Evolutionary conservation across 2,329 filamentous ascomycete species (phyloP), one percentile per base, ranked within the genome.

Genomic region (Fusarium sp.): DNA sequence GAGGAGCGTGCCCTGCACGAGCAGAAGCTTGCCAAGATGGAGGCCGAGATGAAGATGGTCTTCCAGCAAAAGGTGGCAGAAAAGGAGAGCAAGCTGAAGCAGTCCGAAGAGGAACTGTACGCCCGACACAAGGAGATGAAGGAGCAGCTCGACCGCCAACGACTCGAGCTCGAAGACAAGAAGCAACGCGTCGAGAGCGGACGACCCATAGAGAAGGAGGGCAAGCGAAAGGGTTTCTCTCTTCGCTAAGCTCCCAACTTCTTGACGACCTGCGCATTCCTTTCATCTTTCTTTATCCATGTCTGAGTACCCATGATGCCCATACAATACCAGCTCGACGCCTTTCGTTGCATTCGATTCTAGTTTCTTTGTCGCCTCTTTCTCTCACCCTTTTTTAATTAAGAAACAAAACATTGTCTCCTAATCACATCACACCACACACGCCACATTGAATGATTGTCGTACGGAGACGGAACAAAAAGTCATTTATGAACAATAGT

Each of bases 31-130:
- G 94, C 95, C 83, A 99, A 99, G 93, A 99, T 99, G 96, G 96
- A 99, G 84, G 91, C 94, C 79, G 96, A 99, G 84, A 99, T 99
- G 96, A 99, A 99, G 93, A 97, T 98, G 93, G 96, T 99, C 76
- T 99, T 99, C 94, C 96, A 98, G 83, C 96, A 99, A 83, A 99
- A 99, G 92, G 96, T 99, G 32, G 91, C 94, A 74, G 96, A 99
- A 84, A 99, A 99, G 88, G 96, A 99, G 86, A 97, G 94, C 89
- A 99, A 99, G 86, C 87, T 99, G 81, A 97, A 97, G 87, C 96
- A 98, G 86, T 97, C 94, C 87, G 96, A 99, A 84, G 96, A 99
- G 83, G 96, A 99, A 87, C 87, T 99, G 63, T 98, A 98, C 80
- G 95, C 96, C 74, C 92, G 96, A 77, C 96, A 99, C 87, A 91